Base-by-base conservation (phyloP, 805 yeast genomes). In the Nakazawaea populi region DNA sequence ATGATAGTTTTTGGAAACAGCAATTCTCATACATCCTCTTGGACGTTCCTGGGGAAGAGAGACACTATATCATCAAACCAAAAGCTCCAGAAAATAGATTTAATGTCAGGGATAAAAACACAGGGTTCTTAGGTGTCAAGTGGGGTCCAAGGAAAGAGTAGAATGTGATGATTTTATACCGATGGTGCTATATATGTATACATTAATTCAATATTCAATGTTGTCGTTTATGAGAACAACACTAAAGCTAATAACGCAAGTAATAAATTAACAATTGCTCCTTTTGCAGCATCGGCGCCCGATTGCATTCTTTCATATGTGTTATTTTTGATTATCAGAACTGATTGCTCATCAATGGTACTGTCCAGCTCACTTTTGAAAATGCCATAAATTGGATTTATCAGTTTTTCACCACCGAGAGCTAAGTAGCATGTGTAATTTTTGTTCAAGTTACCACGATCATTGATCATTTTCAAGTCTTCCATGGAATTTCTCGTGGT, bases 81-180 rank as follows among this genome's bases (percentile, higher is more conserved):
- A 74, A 72, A 58, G 65, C 67, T 49, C 58, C 65, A 58, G 66
- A 58, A 47, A 80, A 68, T 67, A 72, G 72, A 61, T 63, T 76
- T 59, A 68, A 72, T 58, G 12, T 50, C 28, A 42, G 32, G 14
- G 47, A 51, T 32, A 70, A 75, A 28, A 71, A 70, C 18, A 60
- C 70, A 4, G 91, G 92, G 1, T 85, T 88, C 61, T 71, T 89
- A 53, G 96, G 96, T 32, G 82, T 89, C 47, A 83, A 80, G 59
- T 89, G 96, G 96, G 96, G 96, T 1, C 87, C 91, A 39, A 83
- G 77, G 64, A 80, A 79, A 55, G 80, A 79, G 42, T 64, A 53
- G 54, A 11, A 12, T 24, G 29, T 34, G 40, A 11, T 27, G 18
- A 11, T 32, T 18, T 28, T 31, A 47, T 29, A 35, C 37, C 18